Base-by-base conservation (phyloP, 2,329 filamentous ascomycete species). In the Sporothrix brunneoviolacea region DNA sequence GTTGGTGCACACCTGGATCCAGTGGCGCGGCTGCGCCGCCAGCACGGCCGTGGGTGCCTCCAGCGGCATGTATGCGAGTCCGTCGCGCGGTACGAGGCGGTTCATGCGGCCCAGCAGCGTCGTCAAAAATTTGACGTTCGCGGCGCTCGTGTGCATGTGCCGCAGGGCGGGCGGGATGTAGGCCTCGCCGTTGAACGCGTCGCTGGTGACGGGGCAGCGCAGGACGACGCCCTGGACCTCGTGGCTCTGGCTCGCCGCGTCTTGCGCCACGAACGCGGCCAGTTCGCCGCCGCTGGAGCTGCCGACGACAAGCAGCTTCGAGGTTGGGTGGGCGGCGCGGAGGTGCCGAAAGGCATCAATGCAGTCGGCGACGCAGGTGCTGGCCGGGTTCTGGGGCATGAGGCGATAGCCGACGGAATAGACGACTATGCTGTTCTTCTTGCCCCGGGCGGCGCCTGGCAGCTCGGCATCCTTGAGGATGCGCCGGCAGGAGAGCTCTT, bases 1-100 rank as follows among this genome's bases (percentile, higher is more conserved):
- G 47, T 77, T 77, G 8, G 70, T 72, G 52, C 68, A 70, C 4
- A 76, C 61, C 62, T 77, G 74, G 15, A 77, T 66, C 67, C 70
- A 77, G 39, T 70, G 71, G 51, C 65, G 62, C 50, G 70, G 68
- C 54, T 70, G 59, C 2, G 52, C 61, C 5, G 56, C 48, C 37
- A 75, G 42, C 12, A 63, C 58, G 15, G 61, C 56, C 7, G 40
- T 19, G 0, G 50, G 45, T 1, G 60, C 62, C 57, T 74, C 74
- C 4, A 76, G 57, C 8, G 72, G 73, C 57, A 75, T 66, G 35
- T 57, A 60, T 27, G 60, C 58, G 19, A 70, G 61, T 4, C 70
- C 70, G 41, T 72, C 69, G 12, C 70, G 62, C 3, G 71, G 67
- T 19, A 65, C 58, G 0, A 56, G 60, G 50, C 62, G 60, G 37